Percentiles rank a stretch among this genome's conserved stretches.
Conservation (phyloP, 805 yeast genomes). For the Saturnispora ahearnii region DNA sequence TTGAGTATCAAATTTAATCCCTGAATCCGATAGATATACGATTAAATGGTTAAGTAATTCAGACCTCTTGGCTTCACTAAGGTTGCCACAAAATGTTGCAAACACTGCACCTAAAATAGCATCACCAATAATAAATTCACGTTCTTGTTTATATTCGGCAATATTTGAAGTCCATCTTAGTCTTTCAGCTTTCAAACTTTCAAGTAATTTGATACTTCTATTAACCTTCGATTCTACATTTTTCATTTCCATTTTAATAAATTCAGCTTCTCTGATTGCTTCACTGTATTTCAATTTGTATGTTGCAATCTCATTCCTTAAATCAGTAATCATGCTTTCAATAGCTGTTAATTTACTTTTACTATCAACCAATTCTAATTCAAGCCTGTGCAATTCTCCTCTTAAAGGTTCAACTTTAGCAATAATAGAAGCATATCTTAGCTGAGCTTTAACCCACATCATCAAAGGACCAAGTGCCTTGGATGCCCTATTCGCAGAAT, state of each 20-base stretch:
- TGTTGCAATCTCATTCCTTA: conserved; percentile 56
- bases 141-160: conserved; percentile 37
- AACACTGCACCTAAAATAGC: conserved; percentile 55
- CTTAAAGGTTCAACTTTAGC: conserved; percentile 67
- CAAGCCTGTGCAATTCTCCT: conserved; percentile 53
- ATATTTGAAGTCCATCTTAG: conserved; percentile 63
- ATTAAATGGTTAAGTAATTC: conserved; percentile 18
- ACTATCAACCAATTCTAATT: conserved; percentile 51
- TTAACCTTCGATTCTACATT: conserved; percentile 49
- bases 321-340: conserved; percentile 70
- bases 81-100: conserved; percentile 48
- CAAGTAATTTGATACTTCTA: conserved; percentile 55
- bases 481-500: conserved; percentile 77
- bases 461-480: conserved; percentile 91
- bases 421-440: conserved; percentile 63
- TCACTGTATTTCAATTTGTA: conserved; percentile 63
- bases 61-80: conserved; percentile 31
- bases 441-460: conserved; percentile 85
- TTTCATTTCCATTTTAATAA: conserved; percentile 61
- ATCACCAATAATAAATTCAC: conserved; percentile 51
- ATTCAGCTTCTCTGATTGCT: conserved; percentile 72
- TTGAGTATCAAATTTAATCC: conserved; percentile 33
- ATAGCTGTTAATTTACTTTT: conserved; percentile 66
- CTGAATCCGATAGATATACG: conserved; percentile 25
- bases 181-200: conserved; percentile 57